Base-by-base conservation (phyloP, 352 stramenopile species). In the Globisporangium uncinulatum region DNA sequence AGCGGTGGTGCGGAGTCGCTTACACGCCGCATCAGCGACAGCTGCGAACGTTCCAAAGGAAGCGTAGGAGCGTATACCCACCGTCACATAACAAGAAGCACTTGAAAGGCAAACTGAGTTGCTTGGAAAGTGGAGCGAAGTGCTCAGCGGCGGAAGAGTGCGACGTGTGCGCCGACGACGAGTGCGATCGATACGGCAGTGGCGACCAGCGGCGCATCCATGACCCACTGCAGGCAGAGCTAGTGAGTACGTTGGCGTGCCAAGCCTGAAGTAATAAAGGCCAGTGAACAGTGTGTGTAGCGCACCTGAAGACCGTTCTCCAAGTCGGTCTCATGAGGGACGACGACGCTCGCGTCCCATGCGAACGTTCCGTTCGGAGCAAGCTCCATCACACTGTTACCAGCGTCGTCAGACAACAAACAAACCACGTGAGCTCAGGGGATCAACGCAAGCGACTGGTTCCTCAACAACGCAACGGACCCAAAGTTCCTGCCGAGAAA, bases 401-500 rank as follows among this genome's bases (percentile, higher is more conserved):
- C 51, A 54, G 2, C 19, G 34, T 45, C 6, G 54, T 7, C n/a
- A 10, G 32, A 6, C 21, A 13, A 39, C 34, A 39, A 8, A 8
- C 34, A 39, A 39, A 8, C 34, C 3, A 39, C 29, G 43, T 39
- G 32, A 1, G 31, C 34, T 61, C 36, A 63, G 54, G 37, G n/a
- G 17, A 17, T 51, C 36, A 24, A 0, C n/a, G 19, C 13, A 10
- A 44, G 17, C 54, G 15, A 20, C 55, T 11, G 13, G 19, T 24
- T 21, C 54, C 43, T 36, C 24, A 54, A 17, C 9, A 39, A n/a
- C 15, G 4, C 15, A 43, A 11, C 21, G 51, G 4, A 15, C 10
- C 34, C 39, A 56, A 17, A 90, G 61, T 90, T 90, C 6, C 76
- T 67, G 6, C 80, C 80, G 6, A 88, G 66, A 54, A 73, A 88